Evolutionary conservation across 2,329 filamentous ascomycete species (phyloP), one percentile per base, ranked within the genome.

Genomic region (Clarireedia homoeocarpa): DNA sequence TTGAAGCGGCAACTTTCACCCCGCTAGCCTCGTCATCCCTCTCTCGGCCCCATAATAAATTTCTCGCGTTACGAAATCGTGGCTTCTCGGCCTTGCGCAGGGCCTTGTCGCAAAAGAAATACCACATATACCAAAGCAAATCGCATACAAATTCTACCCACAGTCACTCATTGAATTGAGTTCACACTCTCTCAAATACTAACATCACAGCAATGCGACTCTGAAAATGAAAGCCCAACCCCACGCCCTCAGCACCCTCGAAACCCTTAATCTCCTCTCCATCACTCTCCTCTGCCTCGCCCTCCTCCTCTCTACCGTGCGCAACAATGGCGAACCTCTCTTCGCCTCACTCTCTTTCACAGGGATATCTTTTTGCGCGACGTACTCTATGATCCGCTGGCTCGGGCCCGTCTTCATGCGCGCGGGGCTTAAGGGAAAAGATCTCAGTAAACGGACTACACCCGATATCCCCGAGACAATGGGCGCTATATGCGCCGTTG

Each of bases 401-500:
- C 86, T 96, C 5, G 92, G 92, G 1, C 85, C 89, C 55, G 86
- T 88, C 1, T 97, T 99, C 71, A 85, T 96, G 70, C 84, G 82
- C 64, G 89, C 89, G 39, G 94, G 92, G 15, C 81, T 96, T 69
- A 94, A 91, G 70, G 94, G 94, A 55, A 88, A 82, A 66, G 94
- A 99, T 71, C 79, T 96, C 77, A 86, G 87, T 69, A 99, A 91
- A 72, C 74, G 80, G 57, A 82, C 83, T 65, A 82, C 82, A 63
- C 79, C 79, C 58, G 89, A 94, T 71, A 86, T 96, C 66, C 94
- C 94, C 23, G 94, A 99, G 73, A 92, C 89, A 63, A 96, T 99
- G 91, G 94, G 94, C 30, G 89, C 90, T 57, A 82, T 99, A 26
- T 95, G 89, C 69, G 94, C 92, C 7, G 83, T 94, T 62, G 91